Evolutionary conservation across 176 grass and related monocot species (phyloP), one percentile per base, ranked within the genome.

Genomic region (Cenchrus purpureus): DNA sequence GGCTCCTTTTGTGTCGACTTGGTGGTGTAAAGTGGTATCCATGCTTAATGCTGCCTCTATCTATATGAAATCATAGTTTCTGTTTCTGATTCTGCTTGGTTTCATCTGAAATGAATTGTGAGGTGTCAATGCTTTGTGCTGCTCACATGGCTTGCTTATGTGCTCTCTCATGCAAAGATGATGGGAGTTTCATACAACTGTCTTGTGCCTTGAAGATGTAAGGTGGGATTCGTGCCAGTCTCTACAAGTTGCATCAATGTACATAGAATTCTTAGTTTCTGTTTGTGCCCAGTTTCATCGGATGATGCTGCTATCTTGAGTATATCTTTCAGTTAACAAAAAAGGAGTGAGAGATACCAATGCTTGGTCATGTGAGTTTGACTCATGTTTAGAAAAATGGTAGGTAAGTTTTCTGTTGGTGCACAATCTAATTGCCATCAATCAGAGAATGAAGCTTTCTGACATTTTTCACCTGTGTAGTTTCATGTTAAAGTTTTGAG

Each of bases 1-100:
- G 37, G 79, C 49, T 77, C 37, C 72, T 89, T 80, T 79, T 90
- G 65, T 22, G 65, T 62, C 31, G 65, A 60, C 66, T 82, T 72
- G 73, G 22, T 50, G 10, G 74, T 86, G 57, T 46, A 57, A 57
- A 66, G 17, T 71, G 56, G 70, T 77, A 68, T 76, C 13, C 0
- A 71, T 45, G 29, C 12, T 48, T 76, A 16, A 17, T 76, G 25
- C 20, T 16, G 7, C 25, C 0, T 48, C 28, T 58, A 25, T 40
- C 25, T 22, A 31, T 52, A 4, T 12, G 3, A 58, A 57, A 68
- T 16, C 9, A 12, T 58, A 20, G 7, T 74, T 32, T 79, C 34
- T 73, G 4, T 64, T 6, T 65, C 12, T 4, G 5, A 7, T 14
- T 16, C 12, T 4, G 5, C 10, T 14, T 16, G 42, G 55, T 85